Percentiles rank a stretch among this genome's conserved stretches.
phyloP scores from a whole-genome alignment of 108 stramenopile species.

The Discostella stelligeroides region DNA sequence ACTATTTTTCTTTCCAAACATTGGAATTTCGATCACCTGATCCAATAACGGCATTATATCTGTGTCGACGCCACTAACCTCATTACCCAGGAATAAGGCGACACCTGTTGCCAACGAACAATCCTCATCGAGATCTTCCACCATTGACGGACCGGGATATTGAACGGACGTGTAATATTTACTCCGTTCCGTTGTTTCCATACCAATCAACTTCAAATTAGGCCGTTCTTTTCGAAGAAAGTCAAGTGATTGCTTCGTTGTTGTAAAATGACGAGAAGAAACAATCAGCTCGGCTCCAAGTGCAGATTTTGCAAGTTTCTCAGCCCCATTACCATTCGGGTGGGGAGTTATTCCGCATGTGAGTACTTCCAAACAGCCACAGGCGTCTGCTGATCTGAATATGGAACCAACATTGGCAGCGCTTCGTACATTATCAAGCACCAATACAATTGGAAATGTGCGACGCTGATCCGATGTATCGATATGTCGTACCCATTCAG shows the following conservation, averaged over 20 bases:
- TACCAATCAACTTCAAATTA: constrained; percentile 56
- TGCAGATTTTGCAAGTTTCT: constrained; percentile 83
- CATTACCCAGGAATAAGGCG: constrained; percentile 84
- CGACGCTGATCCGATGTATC: constrained; percentile 47
- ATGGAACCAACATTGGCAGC: constrained; percentile 90
- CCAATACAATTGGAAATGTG: constrained; percentile 72
- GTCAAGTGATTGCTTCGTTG: constrained; percentile 61
- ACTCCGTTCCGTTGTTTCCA: constrained; percentile 83
- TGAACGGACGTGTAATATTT: constrained; percentile 52
- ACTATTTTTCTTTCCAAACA: constrained; percentile 84
- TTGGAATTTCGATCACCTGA: constrained; percentile 82
- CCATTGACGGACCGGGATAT: constrained; percentile 42
- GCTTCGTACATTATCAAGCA: constrained; percentile 86
- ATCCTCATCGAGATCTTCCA: constrained; percentile 16
- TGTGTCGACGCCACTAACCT: constrained; percentile 79
- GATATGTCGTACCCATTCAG: constrained; percentile 78
- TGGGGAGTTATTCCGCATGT: constrained; percentile 86
- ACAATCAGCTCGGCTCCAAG: constrained; percentile 76
- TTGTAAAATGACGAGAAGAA: constrained; percentile 68
- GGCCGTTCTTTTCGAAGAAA: constrained; percentile 44
- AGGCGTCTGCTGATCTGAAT: constrained; percentile 87
- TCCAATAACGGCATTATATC: constrained; percentile 64
- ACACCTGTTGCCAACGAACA: constrained; percentile 34
- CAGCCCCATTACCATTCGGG: constrained; percentile 70
- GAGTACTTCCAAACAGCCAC: constrained; percentile 58